Evolutionary conservation across 1,139 yeast species (phyloP).

Genomic region (Saccharomycopsis hybrid): DNA sequence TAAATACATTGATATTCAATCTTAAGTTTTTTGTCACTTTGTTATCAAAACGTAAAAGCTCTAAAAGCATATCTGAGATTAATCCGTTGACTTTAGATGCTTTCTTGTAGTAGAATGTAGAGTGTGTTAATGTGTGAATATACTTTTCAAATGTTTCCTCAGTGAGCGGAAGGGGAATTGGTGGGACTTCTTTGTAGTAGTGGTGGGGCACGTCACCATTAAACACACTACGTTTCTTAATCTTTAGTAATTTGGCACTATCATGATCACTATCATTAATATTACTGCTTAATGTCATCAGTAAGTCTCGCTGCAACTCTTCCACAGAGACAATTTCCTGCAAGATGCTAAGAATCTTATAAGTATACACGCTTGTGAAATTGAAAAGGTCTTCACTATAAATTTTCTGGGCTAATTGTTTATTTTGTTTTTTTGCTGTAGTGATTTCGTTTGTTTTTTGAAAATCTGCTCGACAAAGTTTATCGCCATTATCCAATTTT

Average conservation of each 20-base stretch:
- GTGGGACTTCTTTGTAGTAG: slow-evolving; percentile 30
- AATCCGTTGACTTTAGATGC: slow-evolving; percentile 32
- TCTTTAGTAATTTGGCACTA: background rate
- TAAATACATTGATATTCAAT: slow-evolving; percentile 33
- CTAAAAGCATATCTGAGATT: slow-evolving; percentile 32
- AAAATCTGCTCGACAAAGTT: slow-evolving; percentile 5
- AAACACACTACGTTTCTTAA: background rate
- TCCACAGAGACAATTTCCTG: slow-evolving; percentile 9
- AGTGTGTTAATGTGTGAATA: slow-evolving; percentile 31
- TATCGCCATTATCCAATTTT: background rate
- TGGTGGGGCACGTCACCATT: slow-evolving; percentile 23
- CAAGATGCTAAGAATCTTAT: slow-evolving; percentile 13
- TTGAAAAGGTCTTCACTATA: slow-evolving; percentile 4
- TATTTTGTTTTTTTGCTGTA: slow-evolving; percentile 3
- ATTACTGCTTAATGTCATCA: too few species aligned
- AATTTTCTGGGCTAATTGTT: background rate
- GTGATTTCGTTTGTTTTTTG: slow-evolving; percentile 4
- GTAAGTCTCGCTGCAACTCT: background rate
- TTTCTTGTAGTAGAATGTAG: slow-evolving; percentile 29
- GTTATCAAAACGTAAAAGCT: slow-evolving; percentile 37
- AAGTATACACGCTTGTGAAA: background rate
- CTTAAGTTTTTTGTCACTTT: slow-evolving; percentile 30
- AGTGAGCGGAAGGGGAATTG: slow-evolving; percentile 29
- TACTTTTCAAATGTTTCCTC: slow-evolving; percentile 29
- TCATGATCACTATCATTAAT: too few species aligned